Conservation (phyloP, 148 eudicot genomes). For the Nepenthes mirabilis region DNA sequence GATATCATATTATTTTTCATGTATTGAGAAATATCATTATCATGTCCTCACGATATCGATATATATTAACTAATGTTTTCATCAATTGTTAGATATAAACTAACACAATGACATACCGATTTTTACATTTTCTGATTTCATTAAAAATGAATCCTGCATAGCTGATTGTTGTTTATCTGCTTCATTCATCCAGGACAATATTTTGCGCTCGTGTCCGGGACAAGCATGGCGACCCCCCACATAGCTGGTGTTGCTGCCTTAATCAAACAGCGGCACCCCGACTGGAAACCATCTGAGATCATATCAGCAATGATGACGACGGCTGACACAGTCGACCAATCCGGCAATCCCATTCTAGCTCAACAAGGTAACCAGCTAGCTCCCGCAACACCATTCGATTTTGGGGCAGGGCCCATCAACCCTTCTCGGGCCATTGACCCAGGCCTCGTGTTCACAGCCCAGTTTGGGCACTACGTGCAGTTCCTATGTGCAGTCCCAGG, state of each 20-base stretch:
- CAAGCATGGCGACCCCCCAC: slow-evolving; percentile 74
- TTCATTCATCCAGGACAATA: slow-evolving; percentile 31
- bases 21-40: too few species aligned
- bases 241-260: slow-evolving; percentile 56
- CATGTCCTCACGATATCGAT: too few species aligned
- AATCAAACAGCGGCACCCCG: slow-evolving; percentile 49
- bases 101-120: too few species aligned
- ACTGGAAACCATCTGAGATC: slow-evolving; percentile 50
- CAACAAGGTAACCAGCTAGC: slow-evolving; percentile 28
- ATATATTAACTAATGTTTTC: too few species aligned
- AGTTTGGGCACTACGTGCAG: slow-evolving; percentile 34
- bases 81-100: too few species aligned
- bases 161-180: neutral
- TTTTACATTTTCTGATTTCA: too few species aligned
- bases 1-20: too few species aligned
- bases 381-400: slow-evolving; percentile 50
- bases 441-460: slow-evolving; percentile 36
- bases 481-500: slow-evolving; percentile 57
- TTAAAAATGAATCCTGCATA: too few species aligned
- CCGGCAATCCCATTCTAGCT: slow-evolving; percentile 39
- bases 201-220: slow-evolving; percentile 56
- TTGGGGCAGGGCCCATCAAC: slow-evolving; percentile 45
- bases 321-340: slow-evolving; percentile 27
- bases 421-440: slow-evolving; percentile 45
- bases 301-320: slow-evolving; percentile 63